phyloP scores from a whole-genome alignment of 1,284 basidiomycete genomes.

The Leccinum pachyderme region DNA sequence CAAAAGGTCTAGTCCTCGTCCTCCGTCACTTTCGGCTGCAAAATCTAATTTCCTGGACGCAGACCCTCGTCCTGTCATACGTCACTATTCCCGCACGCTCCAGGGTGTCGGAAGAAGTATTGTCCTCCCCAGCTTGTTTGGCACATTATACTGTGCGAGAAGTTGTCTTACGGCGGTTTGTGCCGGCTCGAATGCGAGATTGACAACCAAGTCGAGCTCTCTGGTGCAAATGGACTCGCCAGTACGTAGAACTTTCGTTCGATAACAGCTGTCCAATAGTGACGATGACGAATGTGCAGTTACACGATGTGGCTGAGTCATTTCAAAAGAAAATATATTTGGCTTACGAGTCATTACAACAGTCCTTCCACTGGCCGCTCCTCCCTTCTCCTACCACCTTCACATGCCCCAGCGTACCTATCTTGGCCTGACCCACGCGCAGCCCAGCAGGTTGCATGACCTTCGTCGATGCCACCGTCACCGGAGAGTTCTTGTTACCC shows the following conservation, averaged over 20 bases:
- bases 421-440: not conserved
- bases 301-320: not conserved
- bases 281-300: not conserved
- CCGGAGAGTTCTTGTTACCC: slow-evolving; percentile 1
- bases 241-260: not conserved
- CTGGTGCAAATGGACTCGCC: not conserved
- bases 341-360: slow-evolving; percentile 18
- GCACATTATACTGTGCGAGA: slow-evolving; percentile 79
- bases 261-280: not conserved
- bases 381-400: not conserved
- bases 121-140: slow-evolving; percentile 71
- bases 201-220: slow-evolving; percentile 32
- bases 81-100: slow-evolving; percentile 82
- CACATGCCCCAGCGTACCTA: slow-evolving; percentile 4
- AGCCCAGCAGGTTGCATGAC: not conserved
- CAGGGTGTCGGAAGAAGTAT: slow-evolving; percentile 47
- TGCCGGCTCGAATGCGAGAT: slow-evolving; percentile 91
- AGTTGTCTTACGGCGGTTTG: slow-evolving; percentile 82
- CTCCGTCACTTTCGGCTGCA: not conserved
- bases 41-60: slow-evolving; percentile 1
- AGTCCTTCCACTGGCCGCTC: not conserved
- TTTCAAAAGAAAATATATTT: slow-evolving; percentile 9
- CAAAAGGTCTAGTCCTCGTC: slow-evolving; percentile 76
- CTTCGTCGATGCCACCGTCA: not conserved
- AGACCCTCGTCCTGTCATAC: slow-evolving; percentile 90